Conservation (phyloP, 768 basidiomycete genomes). For the Agaricus subrufescens region DNA sequence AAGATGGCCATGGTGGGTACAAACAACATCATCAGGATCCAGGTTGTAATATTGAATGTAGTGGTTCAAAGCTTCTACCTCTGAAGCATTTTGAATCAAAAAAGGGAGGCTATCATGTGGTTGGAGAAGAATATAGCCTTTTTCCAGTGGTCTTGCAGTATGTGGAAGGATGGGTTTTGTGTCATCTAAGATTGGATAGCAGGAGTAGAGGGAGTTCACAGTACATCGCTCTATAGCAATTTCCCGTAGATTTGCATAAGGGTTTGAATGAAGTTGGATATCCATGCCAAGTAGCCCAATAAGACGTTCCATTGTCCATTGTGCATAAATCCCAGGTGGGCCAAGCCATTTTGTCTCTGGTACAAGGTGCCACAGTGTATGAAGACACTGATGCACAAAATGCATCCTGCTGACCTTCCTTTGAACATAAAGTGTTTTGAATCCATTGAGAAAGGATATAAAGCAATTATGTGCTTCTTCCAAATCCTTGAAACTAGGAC, state of each 20-base stretch:
- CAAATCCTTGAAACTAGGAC: slow-evolving; percentile 15
- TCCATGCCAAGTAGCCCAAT: slow-evolving; percentile 23
- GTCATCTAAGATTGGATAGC: background rate
- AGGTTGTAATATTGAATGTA: background rate
- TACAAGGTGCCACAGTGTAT: slow-evolving; percentile 23
- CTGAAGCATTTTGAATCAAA: background rate
- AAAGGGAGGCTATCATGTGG: slow-evolving; percentile 9
- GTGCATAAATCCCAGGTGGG: slow-evolving; percentile 10
- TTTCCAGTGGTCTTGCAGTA: slow-evolving; percentile 11
- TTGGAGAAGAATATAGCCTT: slow-evolving; percentile 15
- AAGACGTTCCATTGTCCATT: slow-evolving; percentile 28
- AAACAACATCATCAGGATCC: background rate
- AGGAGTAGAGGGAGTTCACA: background rate
- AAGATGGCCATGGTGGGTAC: slow-evolving; percentile 12
- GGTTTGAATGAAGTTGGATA: slow-evolving; percentile 20
- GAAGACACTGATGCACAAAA: slow-evolving; percentile 26
- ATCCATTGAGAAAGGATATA: slow-evolving; percentile 25
- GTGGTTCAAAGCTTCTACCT: background rate
- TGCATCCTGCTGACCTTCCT: slow-evolving; percentile 20
- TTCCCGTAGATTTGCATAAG: slow-evolving; percentile 20
- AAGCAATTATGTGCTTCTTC: slow-evolving; percentile 18
- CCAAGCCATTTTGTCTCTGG: slow-evolving; percentile 18
- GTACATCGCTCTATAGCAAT: slow-evolving; percentile 12
- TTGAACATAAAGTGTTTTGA: slow-evolving; percentile 30
- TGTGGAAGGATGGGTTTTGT: slow-evolving; percentile 10